Evolutionary conservation across 129 eudicot species (phyloP).

Genomic region (Smallanthus sonchifolius): DNA sequence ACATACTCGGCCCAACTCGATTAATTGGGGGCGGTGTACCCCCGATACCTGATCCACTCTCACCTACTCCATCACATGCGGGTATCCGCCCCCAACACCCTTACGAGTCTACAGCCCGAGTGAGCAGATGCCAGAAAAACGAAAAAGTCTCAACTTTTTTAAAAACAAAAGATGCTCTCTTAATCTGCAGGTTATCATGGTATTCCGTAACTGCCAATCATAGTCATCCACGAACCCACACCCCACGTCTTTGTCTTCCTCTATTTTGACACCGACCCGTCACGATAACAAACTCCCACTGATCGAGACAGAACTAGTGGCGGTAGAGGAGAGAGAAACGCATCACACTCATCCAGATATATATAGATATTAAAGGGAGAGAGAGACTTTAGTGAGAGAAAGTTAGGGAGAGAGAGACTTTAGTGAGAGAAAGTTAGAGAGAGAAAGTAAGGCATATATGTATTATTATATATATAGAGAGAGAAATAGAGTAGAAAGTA

Average conservation of each 20-base stretch:
- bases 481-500: too few species aligned
- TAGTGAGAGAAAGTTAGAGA: constrained; percentile 11
- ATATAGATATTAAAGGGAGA: not conserved
- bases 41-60: too few species aligned
- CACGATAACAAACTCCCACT: constrained; percentile 13
- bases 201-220: constrained; percentile 22
- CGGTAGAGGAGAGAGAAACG: constrained; percentile 30
- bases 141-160: too few species aligned
- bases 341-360: constrained; percentile 13
- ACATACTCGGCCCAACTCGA: too few species aligned
- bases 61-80: too few species aligned
- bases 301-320: constrained; percentile 27
- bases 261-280: constrained; percentile 11
- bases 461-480: too few species aligned
- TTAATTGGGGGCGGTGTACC: too few species aligned
- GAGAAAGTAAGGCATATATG: not conserved
- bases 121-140: too few species aligned
- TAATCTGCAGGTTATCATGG: not conserved
- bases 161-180: too few species aligned
- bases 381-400: too few species aligned
- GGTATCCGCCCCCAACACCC: too few species aligned
- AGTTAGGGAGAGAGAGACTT: constrained; percentile 18
- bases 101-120: too few species aligned
- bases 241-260: not conserved
- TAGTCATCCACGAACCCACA: constrained; percentile 3